These are phyloP conservation scores for Clonostachys byssicola DNA, from an alignment of 2,329 filamentous ascomycete species.

Conservation along the genomic window DNA sequence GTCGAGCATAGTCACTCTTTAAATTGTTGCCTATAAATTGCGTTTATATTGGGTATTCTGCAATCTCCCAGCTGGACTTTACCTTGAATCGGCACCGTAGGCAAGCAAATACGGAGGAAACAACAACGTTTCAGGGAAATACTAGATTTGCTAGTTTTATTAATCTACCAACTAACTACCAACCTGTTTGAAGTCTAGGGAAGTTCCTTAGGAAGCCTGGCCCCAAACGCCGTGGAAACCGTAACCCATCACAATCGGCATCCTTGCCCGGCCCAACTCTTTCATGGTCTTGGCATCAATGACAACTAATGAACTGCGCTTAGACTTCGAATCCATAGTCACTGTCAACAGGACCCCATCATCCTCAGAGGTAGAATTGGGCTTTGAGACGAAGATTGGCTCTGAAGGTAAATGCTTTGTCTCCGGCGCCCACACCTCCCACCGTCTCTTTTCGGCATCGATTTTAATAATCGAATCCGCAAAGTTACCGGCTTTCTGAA, in stretches of 20 bases:
- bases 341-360: conserved; percentile 60
- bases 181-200: too few species aligned
- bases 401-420: conserved; percentile 65
- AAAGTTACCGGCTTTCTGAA: conserved; percentile 53
- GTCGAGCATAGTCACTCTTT: too few species aligned
- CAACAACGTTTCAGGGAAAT: too few species aligned
- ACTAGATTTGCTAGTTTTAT: too few species aligned
- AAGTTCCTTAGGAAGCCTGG: too few species aligned
- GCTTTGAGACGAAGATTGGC: conserved; percentile 57
- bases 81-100: too few species aligned
- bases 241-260: conserved; percentile 53
- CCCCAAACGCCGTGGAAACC: conserved; percentile 56
- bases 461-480: conserved; percentile 63
- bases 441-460: conserved; percentile 48
- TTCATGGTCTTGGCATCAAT: conserved; percentile 57
- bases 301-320: conserved; percentile 61
- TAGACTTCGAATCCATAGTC: conserved; percentile 55
- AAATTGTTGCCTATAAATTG: too few species aligned
- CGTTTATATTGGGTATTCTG: too few species aligned
- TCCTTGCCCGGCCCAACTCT: conserved; percentile 60
- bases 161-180: too few species aligned
- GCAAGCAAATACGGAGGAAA: too few species aligned
- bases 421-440: conserved; percentile 49
- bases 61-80: too few species aligned
- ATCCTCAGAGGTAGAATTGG: conserved; percentile 44